A percentile compares a stretch with the other conserved stretches of the same genome.
phyloP scores from a whole-genome alignment of 768 basidiomycete species.

The Termitomyces sp. region DNA sequence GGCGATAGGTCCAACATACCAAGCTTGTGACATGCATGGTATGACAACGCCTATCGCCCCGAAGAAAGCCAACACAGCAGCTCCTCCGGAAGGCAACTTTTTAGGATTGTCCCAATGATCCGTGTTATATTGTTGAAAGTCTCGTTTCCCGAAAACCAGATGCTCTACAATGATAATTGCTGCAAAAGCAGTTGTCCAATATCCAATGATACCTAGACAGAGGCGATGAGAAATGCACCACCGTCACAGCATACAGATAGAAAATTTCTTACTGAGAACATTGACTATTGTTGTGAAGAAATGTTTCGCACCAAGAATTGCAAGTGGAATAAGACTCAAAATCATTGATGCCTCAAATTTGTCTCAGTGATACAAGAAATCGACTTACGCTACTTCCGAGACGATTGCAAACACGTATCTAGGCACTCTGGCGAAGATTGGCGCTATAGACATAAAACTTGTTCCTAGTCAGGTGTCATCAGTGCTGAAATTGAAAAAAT shows the following conservation, averaged over 20 bases:
- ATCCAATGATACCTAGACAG: conserved; percentile 38
- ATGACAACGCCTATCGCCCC: conserved; percentile 52
- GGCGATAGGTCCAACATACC: conserved; percentile 69
- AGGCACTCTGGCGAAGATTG: conserved; percentile 49
- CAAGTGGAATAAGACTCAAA: conserved; percentile 55
- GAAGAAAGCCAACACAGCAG: conserved; percentile 48
- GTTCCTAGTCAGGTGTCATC: conserved; percentile 28
- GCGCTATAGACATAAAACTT: conserved; percentile 60
- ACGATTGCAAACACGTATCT: conserved; percentile 60
- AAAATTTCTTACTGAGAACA: conserved; percentile 45
- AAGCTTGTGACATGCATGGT: conserved; percentile 66
- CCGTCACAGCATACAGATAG: neutral
- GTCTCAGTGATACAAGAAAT: neutral
- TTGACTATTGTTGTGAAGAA: conserved; percentile 63
- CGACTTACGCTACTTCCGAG: conserved; percentile 58
- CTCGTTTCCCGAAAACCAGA: conserved; percentile 48
- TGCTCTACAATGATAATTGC: conserved; percentile 64
- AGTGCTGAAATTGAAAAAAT: neutral
- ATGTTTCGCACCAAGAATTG: conserved; percentile 61
- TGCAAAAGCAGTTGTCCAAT: conserved; percentile 54
- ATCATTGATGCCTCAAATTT: neutral
- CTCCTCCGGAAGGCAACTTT: conserved; percentile 54
- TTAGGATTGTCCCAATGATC: conserved; percentile 48
- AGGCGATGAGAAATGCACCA: neutral
- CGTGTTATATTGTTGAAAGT: conserved; percentile 43